phyloP scores from a whole-genome alignment of 1,139 yeast genomes.

The Casaregolazyma suthepensis region DNA sequence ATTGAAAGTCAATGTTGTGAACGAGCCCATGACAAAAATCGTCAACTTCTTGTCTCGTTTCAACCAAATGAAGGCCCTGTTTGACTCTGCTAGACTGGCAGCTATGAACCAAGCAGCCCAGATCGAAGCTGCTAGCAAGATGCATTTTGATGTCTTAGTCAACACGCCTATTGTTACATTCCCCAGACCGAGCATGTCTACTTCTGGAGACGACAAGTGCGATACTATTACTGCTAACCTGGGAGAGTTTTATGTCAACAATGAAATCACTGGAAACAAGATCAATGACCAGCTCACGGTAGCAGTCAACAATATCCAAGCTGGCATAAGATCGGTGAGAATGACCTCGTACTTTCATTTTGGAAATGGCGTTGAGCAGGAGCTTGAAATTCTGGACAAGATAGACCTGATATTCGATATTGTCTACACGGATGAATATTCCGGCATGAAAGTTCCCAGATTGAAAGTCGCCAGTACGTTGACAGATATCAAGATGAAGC shows the following conservation, averaged over 20 bases:
- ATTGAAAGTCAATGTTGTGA: conserved; percentile 67
- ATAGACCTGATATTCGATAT: conserved; percentile 62
- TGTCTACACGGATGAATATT: conserved; percentile 43
- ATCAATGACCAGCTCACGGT: conserved; percentile 21
- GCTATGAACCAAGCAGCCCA: conserved; percentile 67
- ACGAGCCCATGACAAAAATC: conserved; percentile 68
- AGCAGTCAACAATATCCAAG: conserved; percentile 42
- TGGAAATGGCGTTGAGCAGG: conserved; percentile 42
- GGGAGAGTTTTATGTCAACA: conserved; percentile 76
- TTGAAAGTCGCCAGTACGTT: conserved; percentile 53
- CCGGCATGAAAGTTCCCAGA: conserved; percentile 40
- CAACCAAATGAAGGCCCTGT: conserved; percentile 77
- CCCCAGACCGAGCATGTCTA: conserved; percentile 45
- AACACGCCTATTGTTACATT: conserved; percentile 80
- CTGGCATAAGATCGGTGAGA: conserved; percentile 70
- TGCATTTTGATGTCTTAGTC: conserved; percentile 65
- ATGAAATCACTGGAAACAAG: conserved; percentile 40
- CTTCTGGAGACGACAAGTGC: conserved; percentile 32
- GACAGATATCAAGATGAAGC: conserved; percentile 57
- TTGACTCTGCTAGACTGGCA: conserved; percentile 81
- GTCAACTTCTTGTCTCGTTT: conserved; percentile 66
- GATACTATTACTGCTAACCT: conserved; percentile 67
- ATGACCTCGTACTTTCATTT: conserved; percentile 56
- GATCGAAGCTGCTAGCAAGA: conserved; percentile 51
- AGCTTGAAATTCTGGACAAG: conserved; percentile 59